A percentile compares a stretch with the other conserved stretches of the same genome.
Conservation (phyloP, 306 rosid species). For the Quillaja saponaria region DNA sequence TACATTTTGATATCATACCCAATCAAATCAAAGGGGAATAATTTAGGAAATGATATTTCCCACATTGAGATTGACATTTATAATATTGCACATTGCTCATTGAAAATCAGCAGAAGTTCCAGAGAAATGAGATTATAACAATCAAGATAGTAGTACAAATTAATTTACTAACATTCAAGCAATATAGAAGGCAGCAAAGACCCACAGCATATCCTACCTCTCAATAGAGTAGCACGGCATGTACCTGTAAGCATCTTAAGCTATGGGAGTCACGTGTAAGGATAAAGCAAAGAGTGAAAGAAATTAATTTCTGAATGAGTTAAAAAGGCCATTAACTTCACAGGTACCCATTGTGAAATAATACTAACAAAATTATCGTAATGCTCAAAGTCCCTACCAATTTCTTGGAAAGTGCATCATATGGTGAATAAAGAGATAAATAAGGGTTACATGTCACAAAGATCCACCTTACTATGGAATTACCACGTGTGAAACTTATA, state of each 20-base stretch:
- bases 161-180: conserved; percentile 75
- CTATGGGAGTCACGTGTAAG: conserved; percentile 53
- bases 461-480: conserved; percentile 28
- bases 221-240: conserved; percentile 73
- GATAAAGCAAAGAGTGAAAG: conserved; percentile 35
- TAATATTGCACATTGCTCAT: too few relatives aligned
- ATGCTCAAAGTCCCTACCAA: conserved; percentile 38
- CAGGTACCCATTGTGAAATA: conserved; percentile 28
- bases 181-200: conserved; percentile 73
- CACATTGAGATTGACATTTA: conserved; percentile 18
- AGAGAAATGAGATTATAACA: conserved; percentile 23
- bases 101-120: too few relatives aligned
- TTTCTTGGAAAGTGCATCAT: conserved; percentile 32
- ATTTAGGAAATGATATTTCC: not conserved
- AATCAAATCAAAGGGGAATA: conserved; percentile 5
- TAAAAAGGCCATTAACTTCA: conserved; percentile 26
- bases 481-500: conserved; percentile 16
- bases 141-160: conserved; percentile 45
- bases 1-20: not conserved
- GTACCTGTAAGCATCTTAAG: conserved; percentile 90
- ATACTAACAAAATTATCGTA: conserved; percentile 29
- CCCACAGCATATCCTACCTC: conserved; percentile 84
- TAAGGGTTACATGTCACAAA: conserved; percentile 21
- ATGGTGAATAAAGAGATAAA: conserved; percentile 22
- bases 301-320: conserved; percentile 28